Percentiles rank a stretch among this genome's conserved stretches.
Evolutionary conservation across 768 basidiomycete genomes (phyloP).

Genomic region (Leccinum variicolor): DNA sequence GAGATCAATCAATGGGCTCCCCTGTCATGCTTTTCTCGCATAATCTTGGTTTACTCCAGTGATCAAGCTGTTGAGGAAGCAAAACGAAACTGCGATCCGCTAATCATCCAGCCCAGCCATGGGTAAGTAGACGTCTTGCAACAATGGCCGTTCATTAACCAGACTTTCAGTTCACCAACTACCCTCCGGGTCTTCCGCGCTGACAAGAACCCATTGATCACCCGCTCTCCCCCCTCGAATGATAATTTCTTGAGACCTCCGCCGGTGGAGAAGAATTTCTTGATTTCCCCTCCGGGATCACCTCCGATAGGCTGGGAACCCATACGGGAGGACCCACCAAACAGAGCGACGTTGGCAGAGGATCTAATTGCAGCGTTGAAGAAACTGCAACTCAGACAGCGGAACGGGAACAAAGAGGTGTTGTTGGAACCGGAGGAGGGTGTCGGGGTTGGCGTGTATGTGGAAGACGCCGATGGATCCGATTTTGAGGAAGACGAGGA

Average conservation of each 20-base stretch:
- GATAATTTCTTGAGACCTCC: constrained; percentile 63
- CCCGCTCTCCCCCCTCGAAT: constrained; percentile 28
- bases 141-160: constrained; percentile 4
- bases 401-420: constrained; percentile 43
- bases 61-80: constrained; percentile 66
- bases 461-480: constrained; percentile 63
- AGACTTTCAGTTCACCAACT: constrained; percentile 40
- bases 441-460: constrained; percentile 72
- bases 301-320: constrained; percentile 98
- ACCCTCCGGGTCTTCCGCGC: constrained; percentile 70
- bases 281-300: constrained; percentile 97
- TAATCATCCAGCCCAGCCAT: constrained; percentile 51
- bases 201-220: constrained; percentile 62
- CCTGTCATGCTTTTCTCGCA: constrained; percentile 73
- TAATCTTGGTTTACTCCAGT: constrained; percentile 73
- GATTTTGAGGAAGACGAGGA: constrained; percentile 24
- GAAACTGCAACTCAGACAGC: constrained; percentile 58
- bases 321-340: constrained; percentile 87
- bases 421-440: constrained; percentile 67
- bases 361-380: constrained; percentile 82
- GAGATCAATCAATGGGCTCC: constrained; percentile 90
- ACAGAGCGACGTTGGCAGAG: constrained; percentile 74
- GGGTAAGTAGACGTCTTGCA: constrained; percentile 40
- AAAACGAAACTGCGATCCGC: constrained; percentile 62
- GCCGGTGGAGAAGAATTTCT: constrained; percentile 83